These are phyloP conservation scores for Beauveria brongniartii DNA, from an alignment of 2,329 filamentous ascomycete species.

Conservation along the genomic window DNA sequence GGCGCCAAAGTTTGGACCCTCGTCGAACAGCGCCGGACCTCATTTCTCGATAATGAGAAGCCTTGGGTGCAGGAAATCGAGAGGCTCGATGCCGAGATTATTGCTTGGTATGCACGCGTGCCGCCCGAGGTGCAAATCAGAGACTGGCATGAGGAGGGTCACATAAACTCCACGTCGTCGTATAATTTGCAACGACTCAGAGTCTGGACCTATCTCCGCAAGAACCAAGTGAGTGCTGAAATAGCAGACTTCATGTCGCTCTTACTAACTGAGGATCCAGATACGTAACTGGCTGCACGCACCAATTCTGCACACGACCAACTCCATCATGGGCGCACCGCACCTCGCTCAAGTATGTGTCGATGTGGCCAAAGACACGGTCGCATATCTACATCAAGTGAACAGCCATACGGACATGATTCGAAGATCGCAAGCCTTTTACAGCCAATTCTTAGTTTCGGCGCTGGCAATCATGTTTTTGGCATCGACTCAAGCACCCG, in stretches of 20 bases:
- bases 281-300: constrained; percentile 85
- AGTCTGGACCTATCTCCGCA: constrained; percentile 75
- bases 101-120: constrained; percentile 78
- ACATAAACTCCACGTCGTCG: constrained; percentile 45
- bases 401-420: constrained; percentile 68
- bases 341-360: constrained; percentile 66
- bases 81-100: constrained; percentile 71
- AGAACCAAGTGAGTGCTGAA: constrained; percentile 57
- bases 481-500: constrained; percentile 66
- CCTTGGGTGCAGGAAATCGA: constrained; percentile 54
- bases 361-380: constrained; percentile 68
- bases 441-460: constrained; percentile 72
- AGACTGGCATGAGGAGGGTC: constrained; percentile 49
- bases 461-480: constrained; percentile 70
- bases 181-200: constrained; percentile 66
- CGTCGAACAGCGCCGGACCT: constrained; percentile 45
- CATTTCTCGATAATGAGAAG: background rate
- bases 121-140: constrained; percentile 51
- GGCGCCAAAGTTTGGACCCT: constrained; percentile 82
- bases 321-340: constrained; percentile 71
- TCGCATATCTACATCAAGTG: constrained; percentile 60
- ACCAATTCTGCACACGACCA: constrained; percentile 75
- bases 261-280: constrained; percentile 17
- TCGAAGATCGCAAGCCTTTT: constrained; percentile 63
- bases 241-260: background rate